A percentile compares a stretch with the other conserved stretches of the same genome.
These are phyloP conservation scores for Lepidium aucheri DNA, from an alignment of 345 rosid species.

Conservation along the genomic window DNA sequence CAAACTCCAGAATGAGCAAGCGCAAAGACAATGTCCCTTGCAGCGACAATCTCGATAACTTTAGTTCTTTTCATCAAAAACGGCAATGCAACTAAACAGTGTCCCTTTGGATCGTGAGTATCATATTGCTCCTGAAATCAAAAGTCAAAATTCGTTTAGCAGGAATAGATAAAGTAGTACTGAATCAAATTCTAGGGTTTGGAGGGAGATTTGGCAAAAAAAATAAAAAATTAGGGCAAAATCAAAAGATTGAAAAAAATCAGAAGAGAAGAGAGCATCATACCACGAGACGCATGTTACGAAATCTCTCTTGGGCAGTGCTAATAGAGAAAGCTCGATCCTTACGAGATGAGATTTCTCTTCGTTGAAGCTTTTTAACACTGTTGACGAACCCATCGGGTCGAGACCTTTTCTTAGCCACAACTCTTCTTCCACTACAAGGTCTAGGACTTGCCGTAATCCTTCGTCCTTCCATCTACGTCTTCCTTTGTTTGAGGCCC, in stretches of 20 bases:
- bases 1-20: slow-evolving; percentile 97
- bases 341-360: slow-evolving; percentile 61
- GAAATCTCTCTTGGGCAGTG: slow-evolving; percentile 59
- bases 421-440: slow-evolving; percentile 57
- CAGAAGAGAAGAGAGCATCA: background rate
- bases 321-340: slow-evolving; percentile 53
- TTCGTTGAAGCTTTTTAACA: slow-evolving; percentile 64
- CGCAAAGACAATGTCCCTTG: slow-evolving; percentile 87
- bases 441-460: slow-evolving; percentile 81
- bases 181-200: slow-evolving; percentile 13
- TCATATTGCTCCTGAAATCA: slow-evolving; percentile 75
- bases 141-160: background rate
- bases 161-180: background rate
- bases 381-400: slow-evolving; percentile 60
- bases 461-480: slow-evolving; percentile 65
- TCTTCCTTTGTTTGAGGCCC: background rate
- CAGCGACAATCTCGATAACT: slow-evolving; percentile 93
- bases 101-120: slow-evolving; percentile 93
- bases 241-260: too few species aligned
- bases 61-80: slow-evolving; percentile 86
- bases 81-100: slow-evolving; percentile 65
- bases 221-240: background rate
- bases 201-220: background rate
- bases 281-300: slow-evolving; percentile 64
- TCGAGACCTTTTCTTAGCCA: slow-evolving; percentile 56